Percentiles rank a stretch among this genome's conserved stretches.
Conservation (phyloP, 176 grass and related monocot genomes). For the Carex pumila region DNA sequence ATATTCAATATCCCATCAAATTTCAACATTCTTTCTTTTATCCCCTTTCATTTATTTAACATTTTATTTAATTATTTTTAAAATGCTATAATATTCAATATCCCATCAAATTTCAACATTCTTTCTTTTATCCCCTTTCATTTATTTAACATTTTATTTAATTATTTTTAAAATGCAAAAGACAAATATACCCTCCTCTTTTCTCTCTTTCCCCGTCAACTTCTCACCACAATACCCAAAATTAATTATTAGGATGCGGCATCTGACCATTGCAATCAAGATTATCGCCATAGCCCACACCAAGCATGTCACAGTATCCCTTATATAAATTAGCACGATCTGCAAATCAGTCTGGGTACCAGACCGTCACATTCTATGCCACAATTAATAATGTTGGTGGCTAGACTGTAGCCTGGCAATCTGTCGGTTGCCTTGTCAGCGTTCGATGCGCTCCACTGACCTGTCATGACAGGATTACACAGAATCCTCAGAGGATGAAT, state of each 20-base stretch:
- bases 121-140: too few species aligned
- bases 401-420: slow-evolving; percentile 28
- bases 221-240: not conserved
- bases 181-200: too few species aligned
- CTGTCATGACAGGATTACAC: slow-evolving; percentile 40
- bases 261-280: slow-evolving; percentile 38
- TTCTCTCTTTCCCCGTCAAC: not conserved
- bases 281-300: slow-evolving; percentile 34
- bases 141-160: too few species aligned
- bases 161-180: too few species aligned
- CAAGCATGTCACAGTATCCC: slow-evolving; percentile 42
- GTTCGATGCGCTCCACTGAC: slow-evolving; percentile 8
- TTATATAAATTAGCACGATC: slow-evolving; percentile 38
- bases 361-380: slow-evolving; percentile 36
- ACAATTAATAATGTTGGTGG: slow-evolving; percentile 69
- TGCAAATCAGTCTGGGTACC: not conserved
- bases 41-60: too few species aligned
- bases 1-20: too few species aligned
- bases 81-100: too few species aligned
- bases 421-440: slow-evolving; percentile 13
- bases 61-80: too few species aligned
- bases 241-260: not conserved
- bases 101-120: too few species aligned
- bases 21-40: too few species aligned
- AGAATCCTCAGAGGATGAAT: too few species aligned